Conservation (phyloP, 2,329 filamentous ascomycete genomes). For the Aureobasidium leucospermi region DNA sequence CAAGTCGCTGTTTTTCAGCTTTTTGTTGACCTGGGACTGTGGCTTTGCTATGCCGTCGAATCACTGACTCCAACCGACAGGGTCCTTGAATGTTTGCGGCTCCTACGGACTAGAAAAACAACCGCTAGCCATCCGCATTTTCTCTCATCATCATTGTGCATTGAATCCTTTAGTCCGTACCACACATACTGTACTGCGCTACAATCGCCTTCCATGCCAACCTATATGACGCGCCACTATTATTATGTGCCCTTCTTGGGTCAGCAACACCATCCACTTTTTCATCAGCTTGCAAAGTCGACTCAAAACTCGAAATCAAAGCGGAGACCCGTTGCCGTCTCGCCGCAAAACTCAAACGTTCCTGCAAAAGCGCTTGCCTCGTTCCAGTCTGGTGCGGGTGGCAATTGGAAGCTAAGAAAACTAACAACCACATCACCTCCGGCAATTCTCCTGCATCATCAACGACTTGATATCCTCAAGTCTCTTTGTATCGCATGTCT, state of each 20-base stretch:
- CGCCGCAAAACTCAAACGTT: slow-evolving; percentile 10
- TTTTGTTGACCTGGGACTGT: background rate
- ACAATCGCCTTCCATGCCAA: background rate
- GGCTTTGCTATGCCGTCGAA: background rate
- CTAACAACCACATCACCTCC: background rate
- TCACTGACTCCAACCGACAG: background rate
- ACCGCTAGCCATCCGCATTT: background rate
- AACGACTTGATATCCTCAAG: background rate
- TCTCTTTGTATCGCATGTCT: background rate
- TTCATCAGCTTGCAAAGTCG: background rate
- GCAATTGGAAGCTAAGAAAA: slow-evolving; percentile 1
- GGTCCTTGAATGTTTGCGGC: background rate
- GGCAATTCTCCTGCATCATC: background rate
- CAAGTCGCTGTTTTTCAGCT: background rate
- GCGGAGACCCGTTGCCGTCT: slow-evolving; percentile 11
- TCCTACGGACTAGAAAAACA: background rate
- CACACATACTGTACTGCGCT: background rate
- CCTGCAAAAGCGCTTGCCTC: background rate
- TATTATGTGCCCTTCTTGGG: background rate
- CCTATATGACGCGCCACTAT: background rate
- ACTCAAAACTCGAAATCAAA: background rate
- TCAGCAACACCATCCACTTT: background rate
- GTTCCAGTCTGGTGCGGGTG: slow-evolving; percentile 5
- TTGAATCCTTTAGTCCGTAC: background rate
- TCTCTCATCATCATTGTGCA: background rate